These are phyloP conservation scores for Hymenoscyphus albidus DNA, from an alignment of 2,329 filamentous ascomycete species.

Conservation along the genomic window DNA sequence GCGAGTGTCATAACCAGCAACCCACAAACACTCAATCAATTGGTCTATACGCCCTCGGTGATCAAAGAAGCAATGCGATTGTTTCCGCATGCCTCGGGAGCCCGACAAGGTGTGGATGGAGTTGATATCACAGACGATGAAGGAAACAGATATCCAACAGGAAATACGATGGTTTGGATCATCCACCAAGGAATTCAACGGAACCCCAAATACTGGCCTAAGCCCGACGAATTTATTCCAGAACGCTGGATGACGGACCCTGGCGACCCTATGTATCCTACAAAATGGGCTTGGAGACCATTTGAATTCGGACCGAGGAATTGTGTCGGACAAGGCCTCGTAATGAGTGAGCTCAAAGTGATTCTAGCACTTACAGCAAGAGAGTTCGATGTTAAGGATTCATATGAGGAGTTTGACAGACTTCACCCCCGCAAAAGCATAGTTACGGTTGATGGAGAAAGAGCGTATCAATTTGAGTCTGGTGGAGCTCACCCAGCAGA, in stretches of 20 bases:
- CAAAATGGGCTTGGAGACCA: slow-evolving; percentile 46
- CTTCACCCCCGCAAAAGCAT: slow-evolving; percentile 15
- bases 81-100: slow-evolving; percentile 18
- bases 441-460: slow-evolving; percentile 19
- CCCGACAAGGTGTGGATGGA: slow-evolving; percentile 17
- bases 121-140: slow-evolving; percentile 12
- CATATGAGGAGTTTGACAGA: slow-evolving; percentile 24
- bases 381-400: slow-evolving; percentile 23
- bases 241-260: slow-evolving; percentile 44
- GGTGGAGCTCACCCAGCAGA: slow-evolving; percentile 24
- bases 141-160: slow-evolving; percentile 20
- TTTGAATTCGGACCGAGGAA: slow-evolving; percentile 53
- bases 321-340: slow-evolving; percentile 54
- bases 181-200: slow-evolving; percentile 33
- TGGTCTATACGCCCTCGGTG: slow-evolving; percentile 22
- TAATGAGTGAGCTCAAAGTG: slow-evolving; percentile 46
- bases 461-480: slow-evolving; percentile 22
- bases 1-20: background rate
- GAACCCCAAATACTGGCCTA: slow-evolving; percentile 41
- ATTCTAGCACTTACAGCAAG: slow-evolving; percentile 45
- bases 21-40: slow-evolving; percentile 19
- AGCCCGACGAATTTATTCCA: slow-evolving; percentile 44
- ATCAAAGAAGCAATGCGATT: slow-evolving; percentile 26
- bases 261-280: slow-evolving; percentile 36
- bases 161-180: slow-evolving; percentile 17